A percentile compares a stretch with the other conserved stretches of the same genome.
These are phyloP conservation scores for Spizellomyces sp. DNA, from an alignment of 192 early-diverging fungal species.

Conservation along the genomic window DNA sequence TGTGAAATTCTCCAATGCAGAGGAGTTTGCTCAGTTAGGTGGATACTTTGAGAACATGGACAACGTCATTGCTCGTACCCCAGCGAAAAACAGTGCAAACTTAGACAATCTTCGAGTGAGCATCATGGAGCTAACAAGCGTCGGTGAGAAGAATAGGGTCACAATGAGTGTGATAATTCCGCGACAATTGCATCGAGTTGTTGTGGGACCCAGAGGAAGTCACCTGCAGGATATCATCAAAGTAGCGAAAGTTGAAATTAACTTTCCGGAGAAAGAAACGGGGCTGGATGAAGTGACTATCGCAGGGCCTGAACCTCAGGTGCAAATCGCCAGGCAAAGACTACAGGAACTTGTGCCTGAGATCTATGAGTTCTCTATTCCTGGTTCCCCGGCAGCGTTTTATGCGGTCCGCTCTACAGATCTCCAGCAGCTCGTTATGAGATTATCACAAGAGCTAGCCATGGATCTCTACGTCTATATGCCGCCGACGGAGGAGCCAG, in stretches of 20 bases:
- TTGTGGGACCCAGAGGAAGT: conserved; percentile 51
- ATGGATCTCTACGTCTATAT: conserved; percentile 40
- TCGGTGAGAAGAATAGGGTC: conserved; percentile 53
- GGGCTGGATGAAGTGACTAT: conserved; percentile 61
- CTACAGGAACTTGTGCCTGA: conserved; percentile 61
- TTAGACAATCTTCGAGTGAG: conserved; percentile 62
- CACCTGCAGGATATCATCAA: conserved; percentile 60
- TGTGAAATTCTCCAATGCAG: conserved; percentile 83
- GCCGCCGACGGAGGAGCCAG: conserved; percentile 25
- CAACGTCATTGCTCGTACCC: conserved; percentile 83
- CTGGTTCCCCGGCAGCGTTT: conserved; percentile 42
- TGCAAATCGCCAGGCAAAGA: conserved; percentile 57
- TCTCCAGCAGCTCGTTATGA: conserved; percentile 36
- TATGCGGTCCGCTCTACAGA: conserved; percentile 50
- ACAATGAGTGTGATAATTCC: conserved; percentile 56
- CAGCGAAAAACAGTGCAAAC: conserved; percentile 70
- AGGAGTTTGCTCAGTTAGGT: conserved; percentile 70
- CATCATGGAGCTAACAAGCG: conserved; percentile 64
- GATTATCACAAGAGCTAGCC: conserved; percentile 30
- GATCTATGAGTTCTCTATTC: conserved; percentile 53
- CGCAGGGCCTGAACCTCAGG: conserved; percentile 59
- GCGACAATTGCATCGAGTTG: conserved; percentile 55
- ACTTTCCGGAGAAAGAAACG: conserved; percentile 67
- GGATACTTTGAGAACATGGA: conserved; percentile 80
- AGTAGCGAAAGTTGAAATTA: conserved; percentile 56